These are phyloP conservation scores for Nemania sp. DNA, from an alignment of 2,329 filamentous ascomycete genomes.

Conservation along the genomic window DNA sequence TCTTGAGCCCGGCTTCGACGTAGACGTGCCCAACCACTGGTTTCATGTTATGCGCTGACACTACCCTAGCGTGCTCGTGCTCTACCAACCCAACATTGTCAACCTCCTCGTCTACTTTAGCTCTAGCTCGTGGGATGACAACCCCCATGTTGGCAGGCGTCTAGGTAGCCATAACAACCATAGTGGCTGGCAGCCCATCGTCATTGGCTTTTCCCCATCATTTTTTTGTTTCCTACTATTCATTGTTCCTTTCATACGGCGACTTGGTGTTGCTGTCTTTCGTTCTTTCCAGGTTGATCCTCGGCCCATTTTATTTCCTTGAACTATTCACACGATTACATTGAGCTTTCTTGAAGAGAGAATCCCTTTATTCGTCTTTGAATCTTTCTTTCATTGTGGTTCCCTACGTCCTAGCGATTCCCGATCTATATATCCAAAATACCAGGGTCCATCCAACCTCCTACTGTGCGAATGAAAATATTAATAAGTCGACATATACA, in stretches of 20 bases:
- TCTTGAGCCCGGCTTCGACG: neutral
- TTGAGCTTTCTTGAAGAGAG: constrained; percentile 40
- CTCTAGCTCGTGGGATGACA: constrained; percentile 21
- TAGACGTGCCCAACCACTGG: constrained; percentile 25
- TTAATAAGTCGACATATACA: constrained; percentile 28
- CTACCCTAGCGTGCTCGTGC: constrained; percentile 6
- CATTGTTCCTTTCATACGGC: constrained; percentile 43
- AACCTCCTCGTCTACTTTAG: constrained; percentile 42
- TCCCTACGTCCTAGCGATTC: constrained; percentile 28
- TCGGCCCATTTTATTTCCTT: constrained; percentile 57
- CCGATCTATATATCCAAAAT: constrained; percentile 35
- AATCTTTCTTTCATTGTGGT: constrained; percentile 39
- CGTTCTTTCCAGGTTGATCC: constrained; percentile 70
- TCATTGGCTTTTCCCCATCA: constrained; percentile 21
- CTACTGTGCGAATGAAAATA: constrained; percentile 20
- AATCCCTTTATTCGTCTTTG: constrained; percentile 37
- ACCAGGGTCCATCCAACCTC: constrained; percentile 11
- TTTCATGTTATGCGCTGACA: constrained; percentile 37
- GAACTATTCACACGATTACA: constrained; percentile 37
- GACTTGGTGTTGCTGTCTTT: constrained; percentile 49
- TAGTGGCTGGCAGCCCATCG: neutral
- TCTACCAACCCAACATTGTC: constrained; percentile 38
- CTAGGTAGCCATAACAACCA: constrained; percentile 25
- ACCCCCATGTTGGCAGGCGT: constrained; percentile 8
- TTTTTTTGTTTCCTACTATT: constrained; percentile 37